Conservation (phyloP, 768 basidiomycete genomes). For the Rossbeevera mucosa region DNA sequence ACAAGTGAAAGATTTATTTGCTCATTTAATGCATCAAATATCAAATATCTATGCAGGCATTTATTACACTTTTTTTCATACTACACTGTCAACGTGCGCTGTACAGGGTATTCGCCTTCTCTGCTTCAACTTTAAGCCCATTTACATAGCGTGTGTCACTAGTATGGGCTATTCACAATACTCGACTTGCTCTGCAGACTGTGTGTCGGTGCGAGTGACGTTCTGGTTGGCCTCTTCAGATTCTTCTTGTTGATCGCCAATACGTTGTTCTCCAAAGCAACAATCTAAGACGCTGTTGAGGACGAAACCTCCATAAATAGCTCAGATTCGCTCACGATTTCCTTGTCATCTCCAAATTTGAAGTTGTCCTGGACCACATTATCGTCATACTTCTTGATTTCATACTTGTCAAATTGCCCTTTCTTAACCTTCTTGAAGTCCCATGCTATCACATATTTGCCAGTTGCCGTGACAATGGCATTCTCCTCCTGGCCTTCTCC, state of each 20-base stretch:
- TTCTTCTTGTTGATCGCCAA: slow-evolving; percentile 92
- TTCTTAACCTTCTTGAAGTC: slow-evolving; percentile 95
- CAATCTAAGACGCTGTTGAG: slow-evolving; percentile 56
- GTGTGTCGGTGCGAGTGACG: slow-evolving; percentile 53
- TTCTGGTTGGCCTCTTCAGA: slow-evolving; percentile 75
- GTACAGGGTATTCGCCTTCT: slow-evolving; percentile 16
- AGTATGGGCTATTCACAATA: slow-evolving; percentile 70
- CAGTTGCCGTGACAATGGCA: slow-evolving; percentile 92
- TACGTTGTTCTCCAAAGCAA: slow-evolving; percentile 92
- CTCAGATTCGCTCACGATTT: slow-evolving; percentile 63
- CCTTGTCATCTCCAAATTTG: slow-evolving; percentile 94
- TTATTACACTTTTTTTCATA: slow-evolving; percentile 1
- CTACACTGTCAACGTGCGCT: not conserved
- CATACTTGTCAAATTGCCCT: slow-evolving; percentile 86
- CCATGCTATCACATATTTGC: slow-evolving; percentile 92
- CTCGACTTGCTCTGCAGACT: slow-evolving; percentile 48
- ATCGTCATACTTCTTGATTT: slow-evolving; percentile 95
- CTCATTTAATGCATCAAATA: slow-evolving; percentile 19
- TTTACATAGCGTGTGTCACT: slow-evolving; percentile 5
- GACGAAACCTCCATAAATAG: not conserved
- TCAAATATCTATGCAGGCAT: not conserved
- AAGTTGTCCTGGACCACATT: slow-evolving; percentile 96
- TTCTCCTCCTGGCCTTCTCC: slow-evolving; percentile 86
- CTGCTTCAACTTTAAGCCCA: not conserved
- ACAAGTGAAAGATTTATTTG: slow-evolving; percentile 18